Percentiles rank a stretch among this genome's conserved stretches.
These are phyloP conservation scores for Coniochaeta hoffmannii DNA, from an alignment of 2,329 filamentous ascomycete genomes.

Conservation along the genomic window DNA sequence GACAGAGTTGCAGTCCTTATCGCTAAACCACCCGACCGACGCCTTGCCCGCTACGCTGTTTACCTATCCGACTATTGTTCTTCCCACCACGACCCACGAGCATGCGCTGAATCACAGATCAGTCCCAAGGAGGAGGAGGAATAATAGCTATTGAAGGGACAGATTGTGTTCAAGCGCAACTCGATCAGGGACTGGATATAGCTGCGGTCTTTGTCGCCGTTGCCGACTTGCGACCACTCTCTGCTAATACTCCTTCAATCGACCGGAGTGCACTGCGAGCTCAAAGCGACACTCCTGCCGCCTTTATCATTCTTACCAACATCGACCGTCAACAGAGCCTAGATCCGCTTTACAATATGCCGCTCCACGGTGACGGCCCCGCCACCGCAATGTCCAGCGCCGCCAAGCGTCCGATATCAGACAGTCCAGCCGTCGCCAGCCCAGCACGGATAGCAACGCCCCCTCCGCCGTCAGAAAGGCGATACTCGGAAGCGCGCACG, in stretches of 20 bases:
- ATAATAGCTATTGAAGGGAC: neutral
- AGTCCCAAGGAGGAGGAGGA: neutral
- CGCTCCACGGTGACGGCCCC: conserved; percentile 12
- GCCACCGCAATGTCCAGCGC: conserved; percentile 8
- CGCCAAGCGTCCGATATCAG: conserved; percentile 11
- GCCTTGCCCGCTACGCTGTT: neutral
- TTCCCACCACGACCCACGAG: neutral
- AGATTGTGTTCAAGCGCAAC: neutral
- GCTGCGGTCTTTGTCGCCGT: neutral
- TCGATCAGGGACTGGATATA: neutral
- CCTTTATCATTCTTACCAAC: neutral
- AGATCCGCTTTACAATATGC: conserved; percentile 6
- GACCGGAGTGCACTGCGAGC: neutral
- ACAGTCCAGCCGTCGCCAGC: conserved; percentile 11
- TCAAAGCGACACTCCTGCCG: neutral
- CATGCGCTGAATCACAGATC: neutral
- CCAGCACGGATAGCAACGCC: conserved; percentile 16
- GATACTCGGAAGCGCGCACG: conserved; percentile 8
- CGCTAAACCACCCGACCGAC: neutral
- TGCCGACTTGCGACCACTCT: neutral
- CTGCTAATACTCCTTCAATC: neutral
- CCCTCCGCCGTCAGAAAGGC: conserved; percentile 11
- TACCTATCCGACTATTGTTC: neutral
- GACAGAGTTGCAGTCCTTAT: neutral
- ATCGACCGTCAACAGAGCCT: neutral